A percentile compares a stretch with the other conserved stretches of the same genome.
phyloP scores from a whole-genome alignment of 2,329 filamentous ascomycete species.

The Ophiostoma perfectum region DNA sequence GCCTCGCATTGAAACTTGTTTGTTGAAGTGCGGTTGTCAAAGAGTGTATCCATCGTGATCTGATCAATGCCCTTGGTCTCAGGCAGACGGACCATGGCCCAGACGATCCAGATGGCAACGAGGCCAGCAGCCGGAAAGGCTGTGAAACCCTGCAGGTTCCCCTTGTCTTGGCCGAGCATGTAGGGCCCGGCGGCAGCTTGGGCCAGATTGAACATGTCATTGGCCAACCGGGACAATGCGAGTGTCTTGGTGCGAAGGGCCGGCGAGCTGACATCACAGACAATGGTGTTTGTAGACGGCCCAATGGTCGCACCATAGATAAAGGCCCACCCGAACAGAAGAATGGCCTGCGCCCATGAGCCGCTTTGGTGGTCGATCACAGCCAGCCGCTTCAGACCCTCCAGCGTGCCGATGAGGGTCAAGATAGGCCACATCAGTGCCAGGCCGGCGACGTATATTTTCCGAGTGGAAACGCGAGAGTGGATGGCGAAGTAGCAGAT shows the following conservation, averaged over 20 bases:
- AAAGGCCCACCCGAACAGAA: slow-evolving; percentile 42
- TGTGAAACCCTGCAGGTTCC: slow-evolving; percentile 25
- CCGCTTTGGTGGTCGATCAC: slow-evolving; percentile 28
- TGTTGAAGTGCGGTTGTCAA: slow-evolving; percentile 21
- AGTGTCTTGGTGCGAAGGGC: slow-evolving; percentile 27
- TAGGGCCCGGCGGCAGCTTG: slow-evolving; percentile 27
- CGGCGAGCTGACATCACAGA: slow-evolving; percentile 25
- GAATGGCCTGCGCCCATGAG: slow-evolving; percentile 39
- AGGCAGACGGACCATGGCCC: slow-evolving; percentile 25
- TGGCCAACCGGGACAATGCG: slow-evolving; percentile 24
- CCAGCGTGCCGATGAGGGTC: slow-evolving; percentile 41
- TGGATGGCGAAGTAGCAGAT: slow-evolving; percentile 40
- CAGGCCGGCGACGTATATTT: slow-evolving; percentile 39
- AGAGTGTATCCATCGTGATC: slow-evolving; percentile 27
- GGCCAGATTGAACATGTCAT: slow-evolving; percentile 25
- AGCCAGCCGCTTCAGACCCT: slow-evolving; percentile 35
- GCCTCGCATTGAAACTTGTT: slow-evolving; percentile 20
- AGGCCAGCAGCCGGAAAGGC: slow-evolving; percentile 24
- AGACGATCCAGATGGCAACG: slow-evolving; percentile 22
- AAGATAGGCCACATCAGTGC: slow-evolving; percentile 34
- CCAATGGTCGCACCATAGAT: slow-evolving; percentile 26
- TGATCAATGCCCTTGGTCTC: slow-evolving; percentile 26
- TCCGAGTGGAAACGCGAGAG: slow-evolving; percentile 41
- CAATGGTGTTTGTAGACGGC: slow-evolving; percentile 26
- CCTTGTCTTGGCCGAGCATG: slow-evolving; percentile 26